Percentiles rank a stretch among this genome's conserved stretches.
Evolutionary conservation across 169 alveolate species (phyloP).

Genomic region (Cryptosporidium muris): DNA sequence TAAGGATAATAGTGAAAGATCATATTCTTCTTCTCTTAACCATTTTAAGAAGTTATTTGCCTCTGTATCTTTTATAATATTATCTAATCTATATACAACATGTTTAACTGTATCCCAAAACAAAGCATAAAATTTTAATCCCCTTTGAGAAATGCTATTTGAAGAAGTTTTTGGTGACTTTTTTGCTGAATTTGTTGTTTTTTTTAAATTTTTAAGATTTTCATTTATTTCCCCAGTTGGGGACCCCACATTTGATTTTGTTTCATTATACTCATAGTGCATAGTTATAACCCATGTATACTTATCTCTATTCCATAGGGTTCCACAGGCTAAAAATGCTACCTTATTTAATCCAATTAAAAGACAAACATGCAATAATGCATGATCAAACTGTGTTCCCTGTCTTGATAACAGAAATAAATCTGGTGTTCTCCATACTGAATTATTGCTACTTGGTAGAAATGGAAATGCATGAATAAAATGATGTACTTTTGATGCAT

Average conservation of each 20-base stretch:
- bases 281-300: conserved; percentile 66
- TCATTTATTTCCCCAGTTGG: neutral
- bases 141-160: neutral
- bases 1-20: conserved; percentile 12
- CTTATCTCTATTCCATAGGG: conserved; percentile 62
- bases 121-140: conserved; percentile 41
- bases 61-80: conserved; percentile 20
- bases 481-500: conserved; percentile 62
- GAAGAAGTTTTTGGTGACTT: neutral
- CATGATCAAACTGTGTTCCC: conserved; percentile 68
- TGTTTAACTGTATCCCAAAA: conserved; percentile 71
- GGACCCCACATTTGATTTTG: neutral
- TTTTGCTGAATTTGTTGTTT: neutral
- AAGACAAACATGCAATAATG: conserved; percentile 56
- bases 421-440: conserved; percentile 62
- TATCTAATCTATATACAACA: conserved; percentile 53
- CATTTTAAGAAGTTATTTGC: conserved; percentile 35
- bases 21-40: conserved; percentile 53
- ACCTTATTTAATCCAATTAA: conserved; percentile 54
- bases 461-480: conserved; percentile 63
- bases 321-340: conserved; percentile 70
- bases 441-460: conserved; percentile 19
- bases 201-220: neutral
- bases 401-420: conserved; percentile 61
- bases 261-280: conserved; percentile 35